phyloP scores from a whole-genome alignment of 106 monocot genomes.

The Ottelia alismoides region DNA sequence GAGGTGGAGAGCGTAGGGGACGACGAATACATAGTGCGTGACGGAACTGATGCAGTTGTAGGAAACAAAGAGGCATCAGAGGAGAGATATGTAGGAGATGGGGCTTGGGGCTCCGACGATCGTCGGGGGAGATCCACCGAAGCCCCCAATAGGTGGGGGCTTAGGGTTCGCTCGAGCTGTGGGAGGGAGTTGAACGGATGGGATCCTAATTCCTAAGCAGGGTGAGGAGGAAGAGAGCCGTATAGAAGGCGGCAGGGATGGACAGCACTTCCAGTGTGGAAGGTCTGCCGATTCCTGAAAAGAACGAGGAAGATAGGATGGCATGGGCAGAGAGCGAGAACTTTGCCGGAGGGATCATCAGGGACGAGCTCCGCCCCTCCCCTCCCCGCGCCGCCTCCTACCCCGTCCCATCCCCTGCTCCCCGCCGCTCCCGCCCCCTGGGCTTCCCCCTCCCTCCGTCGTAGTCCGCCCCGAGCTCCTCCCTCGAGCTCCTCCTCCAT shows the following conservation, averaged over 20 bases:
- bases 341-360: too few relatives aligned
- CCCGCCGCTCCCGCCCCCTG: too few relatives aligned
- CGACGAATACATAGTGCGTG: conserved; percentile 3
- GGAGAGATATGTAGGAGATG: conserved; percentile 8
- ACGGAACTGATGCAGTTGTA: conserved; percentile 6
- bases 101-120: conserved; percentile 3
- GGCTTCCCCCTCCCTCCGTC: too few relatives aligned
- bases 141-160: not conserved
- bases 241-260: not conserved
- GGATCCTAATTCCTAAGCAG: conserved; percentile 4
- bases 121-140: not conserved
- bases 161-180: conserved; percentile 3
- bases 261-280: conserved; percentile 7
- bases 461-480: too few relatives aligned
- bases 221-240: not conserved
- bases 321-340: too few relatives aligned
- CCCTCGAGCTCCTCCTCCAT: too few relatives aligned
- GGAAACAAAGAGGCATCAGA: conserved; percentile 3
- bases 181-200: not conserved
- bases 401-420: too few relatives aligned
- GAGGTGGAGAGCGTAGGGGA: not conserved
- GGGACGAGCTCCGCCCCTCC: too few relatives aligned
- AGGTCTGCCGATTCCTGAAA: too few relatives aligned
- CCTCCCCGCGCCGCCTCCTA: too few relatives aligned
- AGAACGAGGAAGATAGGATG: too few relatives aligned